Evolutionary conservation across 179 eudicot genomes (phyloP).

Genomic region (Spinacia oleracea): DNA sequence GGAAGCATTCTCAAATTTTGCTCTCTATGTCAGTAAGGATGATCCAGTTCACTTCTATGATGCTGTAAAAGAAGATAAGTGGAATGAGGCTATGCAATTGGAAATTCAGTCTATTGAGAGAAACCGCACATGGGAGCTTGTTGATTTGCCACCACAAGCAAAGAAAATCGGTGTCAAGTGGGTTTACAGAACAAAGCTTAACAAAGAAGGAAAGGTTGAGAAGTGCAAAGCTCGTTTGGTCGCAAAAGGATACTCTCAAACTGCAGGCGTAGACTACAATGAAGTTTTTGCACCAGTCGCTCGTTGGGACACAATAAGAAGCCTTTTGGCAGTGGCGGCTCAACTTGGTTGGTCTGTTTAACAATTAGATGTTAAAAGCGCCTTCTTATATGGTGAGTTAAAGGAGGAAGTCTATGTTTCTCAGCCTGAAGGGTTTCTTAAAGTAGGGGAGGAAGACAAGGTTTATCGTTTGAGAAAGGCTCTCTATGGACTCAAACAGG

Average conservation of each 20-base stretch:
- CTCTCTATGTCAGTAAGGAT: no score
- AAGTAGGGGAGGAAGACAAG: neutral
- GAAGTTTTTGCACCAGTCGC: constrained; percentile 1
- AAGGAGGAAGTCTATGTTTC: no score
- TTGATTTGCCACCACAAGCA: neutral
- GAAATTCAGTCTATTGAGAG: neutral
- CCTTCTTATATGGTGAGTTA: no score
- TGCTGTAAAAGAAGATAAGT: no score
- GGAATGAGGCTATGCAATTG: neutral
- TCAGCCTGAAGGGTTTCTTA: constrained; percentile 7
- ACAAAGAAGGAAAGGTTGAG: constrained; percentile 14
- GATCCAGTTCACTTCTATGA: no score
- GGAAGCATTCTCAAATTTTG: no score
- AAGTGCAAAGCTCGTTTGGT: constrained; percentile 21
- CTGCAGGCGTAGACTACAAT: neutral
- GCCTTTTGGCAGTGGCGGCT: constrained; percentile 10
- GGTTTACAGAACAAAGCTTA: constrained; percentile 9
- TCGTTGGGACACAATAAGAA: neutral
- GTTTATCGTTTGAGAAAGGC: neutral
- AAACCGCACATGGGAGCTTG: neutral
- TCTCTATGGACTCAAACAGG: neutral
- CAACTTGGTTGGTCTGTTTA: neutral
- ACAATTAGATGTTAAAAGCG: constrained; percentile 5
- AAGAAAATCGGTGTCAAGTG: neutral
- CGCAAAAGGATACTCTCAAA: constrained; percentile 16